These are phyloP conservation scores for Hortiboletus flavorubellus DNA, from an alignment of 768 basidiomycete genomes.

Conservation along the genomic window DNA sequence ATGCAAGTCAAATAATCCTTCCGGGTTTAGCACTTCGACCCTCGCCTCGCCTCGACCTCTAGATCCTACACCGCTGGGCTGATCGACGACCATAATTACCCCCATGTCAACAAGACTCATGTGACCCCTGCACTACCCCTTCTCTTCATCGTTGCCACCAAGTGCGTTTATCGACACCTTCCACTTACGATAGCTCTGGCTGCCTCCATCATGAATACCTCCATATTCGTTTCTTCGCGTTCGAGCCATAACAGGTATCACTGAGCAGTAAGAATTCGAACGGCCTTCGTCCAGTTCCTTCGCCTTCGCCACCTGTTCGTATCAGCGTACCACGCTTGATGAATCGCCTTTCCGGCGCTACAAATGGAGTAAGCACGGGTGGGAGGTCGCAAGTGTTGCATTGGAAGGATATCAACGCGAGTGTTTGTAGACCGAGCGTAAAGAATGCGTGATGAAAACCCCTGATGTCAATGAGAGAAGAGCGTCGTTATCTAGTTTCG, in stretches of 20 bases:
- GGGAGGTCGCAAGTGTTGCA: constrained; percentile 73
- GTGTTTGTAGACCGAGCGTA: constrained; percentile 24
- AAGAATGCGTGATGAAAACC: constrained; percentile 79
- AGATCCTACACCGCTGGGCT: constrained; percentile 10
- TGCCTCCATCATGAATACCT: constrained; percentile 16
- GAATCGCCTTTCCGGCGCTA: constrained; percentile 76
- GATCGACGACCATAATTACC: constrained; percentile 53
- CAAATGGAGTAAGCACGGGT: constrained; percentile 71
- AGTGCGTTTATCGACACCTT: constrained; percentile 17
- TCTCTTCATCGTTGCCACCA: constrained; percentile 48
- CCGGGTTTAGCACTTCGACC: constrained; percentile 75
- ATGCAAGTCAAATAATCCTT: constrained; percentile 72
- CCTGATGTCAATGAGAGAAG: constrained; percentile 91
- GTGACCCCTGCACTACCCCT: constrained; percentile 71
- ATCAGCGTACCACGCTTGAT: constrained; percentile 63
- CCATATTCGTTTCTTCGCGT: constrained; percentile 39
- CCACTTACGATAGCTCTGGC: constrained; percentile 16
- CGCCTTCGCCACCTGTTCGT: constrained; percentile 46
- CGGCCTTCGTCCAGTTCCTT: constrained; percentile 33
- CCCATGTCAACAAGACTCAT: constrained; percentile 72
- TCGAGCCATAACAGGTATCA: constrained; percentile 78
- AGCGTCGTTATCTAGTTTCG: constrained; percentile 66
- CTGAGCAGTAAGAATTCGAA: constrained; percentile 79
- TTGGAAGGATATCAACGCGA: constrained; percentile 75
- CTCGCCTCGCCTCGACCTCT: constrained; percentile 43